Conservation (phyloP, 768 basidiomycete species). For the Daedalea quercina region DNA sequence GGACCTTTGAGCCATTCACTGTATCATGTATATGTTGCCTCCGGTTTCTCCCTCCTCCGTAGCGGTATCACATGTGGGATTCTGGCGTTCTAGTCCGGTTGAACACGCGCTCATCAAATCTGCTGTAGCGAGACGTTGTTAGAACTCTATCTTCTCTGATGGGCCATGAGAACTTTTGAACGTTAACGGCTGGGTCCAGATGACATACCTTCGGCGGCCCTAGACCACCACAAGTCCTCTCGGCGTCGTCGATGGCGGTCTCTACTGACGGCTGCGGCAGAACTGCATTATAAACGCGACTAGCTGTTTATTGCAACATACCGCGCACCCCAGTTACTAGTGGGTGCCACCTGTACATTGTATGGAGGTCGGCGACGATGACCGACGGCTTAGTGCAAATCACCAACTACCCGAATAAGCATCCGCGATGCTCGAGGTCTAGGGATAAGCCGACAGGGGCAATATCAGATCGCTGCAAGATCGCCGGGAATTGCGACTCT, state of each 20-base stretch:
- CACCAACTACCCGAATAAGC: neutral
- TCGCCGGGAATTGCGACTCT: neutral
- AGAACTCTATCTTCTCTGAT: neutral
- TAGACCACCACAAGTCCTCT: neutral
- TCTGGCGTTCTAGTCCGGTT: neutral
- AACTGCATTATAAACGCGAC: neutral
- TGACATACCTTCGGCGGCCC: neutral
- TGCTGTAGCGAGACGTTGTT: neutral
- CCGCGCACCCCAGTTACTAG: too few relatives aligned
- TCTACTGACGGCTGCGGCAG: neutral
- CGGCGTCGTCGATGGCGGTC: neutral
- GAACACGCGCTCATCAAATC: neutral
- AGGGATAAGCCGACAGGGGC: neutral
- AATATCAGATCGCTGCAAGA: neutral
- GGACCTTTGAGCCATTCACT: too few relatives aligned
- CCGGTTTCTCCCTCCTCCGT: neutral
- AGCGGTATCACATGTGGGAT: neutral
- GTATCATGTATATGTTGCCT: too few relatives aligned
- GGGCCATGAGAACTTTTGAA: neutral
- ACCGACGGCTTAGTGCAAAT: too few relatives aligned
- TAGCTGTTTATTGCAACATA: too few relatives aligned
- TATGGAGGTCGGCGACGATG: too few relatives aligned
- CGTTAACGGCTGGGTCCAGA: neutral
- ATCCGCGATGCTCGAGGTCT: neutral
- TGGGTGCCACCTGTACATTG: too few relatives aligned